phyloP scores from a whole-genome alignment of 2,329 filamentous ascomycete genomes.

The Fonsecaea erecta region DNA sequence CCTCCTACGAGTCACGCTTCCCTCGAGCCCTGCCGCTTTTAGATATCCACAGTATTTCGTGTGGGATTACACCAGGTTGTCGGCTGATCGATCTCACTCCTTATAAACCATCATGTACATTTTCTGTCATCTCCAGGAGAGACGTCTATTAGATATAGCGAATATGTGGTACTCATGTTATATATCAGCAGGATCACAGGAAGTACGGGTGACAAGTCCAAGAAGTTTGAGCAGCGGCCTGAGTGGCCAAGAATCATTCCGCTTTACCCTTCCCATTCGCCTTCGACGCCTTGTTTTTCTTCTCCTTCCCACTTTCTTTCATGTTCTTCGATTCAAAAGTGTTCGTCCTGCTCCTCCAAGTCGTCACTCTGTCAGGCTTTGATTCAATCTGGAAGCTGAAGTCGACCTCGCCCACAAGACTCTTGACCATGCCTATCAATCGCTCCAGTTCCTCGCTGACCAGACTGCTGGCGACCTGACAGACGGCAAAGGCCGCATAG shows the following conservation, averaged over 20 bases:
- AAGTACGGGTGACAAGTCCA: too few species aligned
- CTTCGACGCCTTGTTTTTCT: neutral
- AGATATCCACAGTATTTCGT: too few species aligned
- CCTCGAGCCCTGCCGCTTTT: too few species aligned
- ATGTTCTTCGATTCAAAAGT: neutral
- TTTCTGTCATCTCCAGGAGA: too few species aligned
- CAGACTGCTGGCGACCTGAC: neutral
- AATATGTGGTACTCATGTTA: too few species aligned
- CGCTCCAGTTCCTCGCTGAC: slow-evolving; percentile 1
- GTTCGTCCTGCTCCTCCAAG: neutral
- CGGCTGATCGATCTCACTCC: too few species aligned
- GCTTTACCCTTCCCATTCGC: neutral
- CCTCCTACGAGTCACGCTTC: too few species aligned
- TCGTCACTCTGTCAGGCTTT: neutral
- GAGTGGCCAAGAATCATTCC: neutral
- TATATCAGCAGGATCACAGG: too few species aligned
- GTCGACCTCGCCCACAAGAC: neutral
- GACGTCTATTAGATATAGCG: too few species aligned
- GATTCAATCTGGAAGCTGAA: slow-evolving; percentile 1
- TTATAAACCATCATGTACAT: too few species aligned
- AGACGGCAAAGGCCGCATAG: neutral
- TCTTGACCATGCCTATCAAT: neutral
- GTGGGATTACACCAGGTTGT: too few species aligned
- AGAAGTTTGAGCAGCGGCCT: too few species aligned
- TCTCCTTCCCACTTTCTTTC: neutral